Conservation (phyloP, 768 basidiomycete genomes). For the Collybia sordida region DNA sequence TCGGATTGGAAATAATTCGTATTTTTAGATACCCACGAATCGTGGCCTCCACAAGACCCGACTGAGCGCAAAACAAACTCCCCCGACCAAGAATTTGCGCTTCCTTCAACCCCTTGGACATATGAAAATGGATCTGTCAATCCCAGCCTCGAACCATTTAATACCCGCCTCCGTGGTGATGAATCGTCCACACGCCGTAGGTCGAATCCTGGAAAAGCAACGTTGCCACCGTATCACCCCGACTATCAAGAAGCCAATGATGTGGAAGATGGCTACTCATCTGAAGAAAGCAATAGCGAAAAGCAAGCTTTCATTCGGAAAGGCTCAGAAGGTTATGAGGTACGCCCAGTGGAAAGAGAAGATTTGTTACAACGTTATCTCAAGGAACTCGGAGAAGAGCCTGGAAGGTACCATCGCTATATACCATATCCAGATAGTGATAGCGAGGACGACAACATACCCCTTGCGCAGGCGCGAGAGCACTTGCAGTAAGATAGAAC, state of each 20-base stretch:
- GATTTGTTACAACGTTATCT: conserved; percentile 63
- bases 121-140: conserved; percentile 79
- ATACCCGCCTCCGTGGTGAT: conserved; percentile 32
- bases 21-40: conserved; percentile 21
- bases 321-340: conserved; percentile 86
- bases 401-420: conserved; percentile 67
- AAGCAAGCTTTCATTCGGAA: conserved; percentile 43
- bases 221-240: conserved; percentile 76
- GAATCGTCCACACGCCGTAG: conserved; percentile 17
- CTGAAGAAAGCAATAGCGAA: conserved; percentile 26
- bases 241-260: conserved; percentile 50
- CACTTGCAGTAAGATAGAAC: not conserved
- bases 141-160: conserved; percentile 70
- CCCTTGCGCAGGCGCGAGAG: conserved; percentile 8
- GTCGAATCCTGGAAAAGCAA: conserved; percentile 35
- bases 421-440: conserved; percentile 54
- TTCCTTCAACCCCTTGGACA: conserved; percentile 78
- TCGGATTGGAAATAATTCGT: not conserved
- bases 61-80: conserved; percentile 26
- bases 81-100: conserved; percentile 38
- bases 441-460: conserved; percentile 39
- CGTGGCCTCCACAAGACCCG: conserved; percentile 81
- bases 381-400: conserved; percentile 48
- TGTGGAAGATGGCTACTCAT: conserved; percentile 16
- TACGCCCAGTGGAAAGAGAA: conserved; percentile 59